Base-by-base conservation (phyloP, 2,329 filamentous ascomycete species). In the Fusarium globosum region DNA sequence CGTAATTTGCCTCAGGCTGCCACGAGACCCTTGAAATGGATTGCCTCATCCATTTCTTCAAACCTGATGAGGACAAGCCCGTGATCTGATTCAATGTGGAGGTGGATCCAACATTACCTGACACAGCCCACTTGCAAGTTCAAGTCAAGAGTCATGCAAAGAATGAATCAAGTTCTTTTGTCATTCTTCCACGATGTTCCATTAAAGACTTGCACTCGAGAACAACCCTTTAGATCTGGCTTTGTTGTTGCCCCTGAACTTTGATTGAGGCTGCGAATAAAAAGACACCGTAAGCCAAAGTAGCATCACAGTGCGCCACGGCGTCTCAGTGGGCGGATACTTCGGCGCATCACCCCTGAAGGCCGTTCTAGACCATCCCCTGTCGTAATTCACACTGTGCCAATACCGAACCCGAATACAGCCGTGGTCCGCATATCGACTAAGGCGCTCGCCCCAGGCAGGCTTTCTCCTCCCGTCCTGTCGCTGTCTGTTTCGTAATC, bases 31-130 rank as follows among this genome's bases (percentile, higher is more conserved):
- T 74, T 69, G 23, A 49, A 61, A 69, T 55, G 53, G 56, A 59
- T 65, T 68, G 60, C 68, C 71, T 74, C 63, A 65, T 72, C 21
- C 53, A 58, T 63, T 68, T 68, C 38, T 61, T 60, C 33, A 66
- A 46, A 46, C 56, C 71, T 46, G 51, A 73, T 45, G 30, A 42
- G 60, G 66, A 53, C 55, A 67, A 73, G 69, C 55, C 56, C 67
- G 70, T 73, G 66, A 72, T 64, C 20, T 55, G 57, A 62, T 57
- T 62, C 41, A 68, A 42, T 73, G 71, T 63, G 68, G 71, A 74
- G 71, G 68, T 74, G 63, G 71, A 72, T 61, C 68, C 57, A 52
- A 38, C 57, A 15, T 38, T 33, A 69, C 65, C 46, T 63, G 56
- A 69, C 71, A 72, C 71, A 74, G 71, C 71, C 71, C 68, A 69